Evolutionary conservation across 2,329 filamentous ascomycete species (phyloP), one percentile per base, ranked within the genome.

Genomic region (Parascedosporium putredinis): DNA sequence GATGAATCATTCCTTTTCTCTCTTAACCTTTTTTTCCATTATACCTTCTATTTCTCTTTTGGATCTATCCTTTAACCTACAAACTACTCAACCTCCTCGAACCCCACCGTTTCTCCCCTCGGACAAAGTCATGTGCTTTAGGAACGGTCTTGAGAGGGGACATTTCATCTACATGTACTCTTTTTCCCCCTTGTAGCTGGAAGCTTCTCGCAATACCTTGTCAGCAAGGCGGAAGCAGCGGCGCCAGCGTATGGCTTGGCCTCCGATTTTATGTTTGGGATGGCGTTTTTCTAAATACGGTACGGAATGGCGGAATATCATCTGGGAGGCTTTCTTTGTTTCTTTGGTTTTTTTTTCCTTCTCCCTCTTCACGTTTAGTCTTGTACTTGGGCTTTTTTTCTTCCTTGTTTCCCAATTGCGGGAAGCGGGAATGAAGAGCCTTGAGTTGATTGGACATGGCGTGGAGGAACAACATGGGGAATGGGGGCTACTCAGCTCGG

Each of bases 1-100:
- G 45, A 47, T 38, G 7, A 31, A 12, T 12, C 12, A 31, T 31
- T 31, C 6, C 27, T 12, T 12, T 31, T 31, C 12, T 31, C 27
- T 31, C 27, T 31, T n/a, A n/a, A n/a, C n/a, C n/a, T n/a, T n/a
- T n/a, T n/a, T 31, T 31, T 31, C 27, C 44, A 25, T 38, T 49
- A 43, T 24, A 29, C 27, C 8, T 29, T 43, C 24, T 23, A n/a
- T 18, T 43, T 12, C 38, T 23, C 22, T 45, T 29, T 24, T 10
- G 14, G 5, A 10, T 6, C 25, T 9, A 14, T 29, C 25, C 22
- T 23, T 45, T 29, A 16, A 5, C 14, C 36, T 18, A 40, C 12
- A n/a, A n/a, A n/a, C 18, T 14, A 40, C 18, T 40, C 36, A 8
- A 18, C 18, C n/a, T n/a, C n/a, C n/a, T n/a, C n/a, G n/a, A n/a